Evolutionary conservation across 345 rosid genomes (phyloP).

Genomic region (Citrus glauca): DNA sequence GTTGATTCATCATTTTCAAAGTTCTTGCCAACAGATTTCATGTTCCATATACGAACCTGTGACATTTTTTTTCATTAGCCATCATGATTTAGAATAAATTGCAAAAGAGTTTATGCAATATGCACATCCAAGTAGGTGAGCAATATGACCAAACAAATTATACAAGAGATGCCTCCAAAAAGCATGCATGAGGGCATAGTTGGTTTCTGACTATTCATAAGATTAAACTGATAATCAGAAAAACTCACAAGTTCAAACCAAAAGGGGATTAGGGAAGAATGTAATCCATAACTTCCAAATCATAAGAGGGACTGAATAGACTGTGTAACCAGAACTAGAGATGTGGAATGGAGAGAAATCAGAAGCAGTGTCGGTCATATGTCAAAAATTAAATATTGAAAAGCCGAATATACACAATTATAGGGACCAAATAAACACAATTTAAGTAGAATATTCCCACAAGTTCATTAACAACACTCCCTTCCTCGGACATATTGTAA

Average conservation of each 20-base stretch:
- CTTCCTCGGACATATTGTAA: neutral
- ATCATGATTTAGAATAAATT: neutral
- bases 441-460: no score
- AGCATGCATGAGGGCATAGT: neutral
- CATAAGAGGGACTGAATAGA: neutral
- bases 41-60: constrained; percentile 95
- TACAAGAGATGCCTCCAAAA: neutral
- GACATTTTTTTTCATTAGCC: neutral
- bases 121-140: neutral
- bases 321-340: neutral
- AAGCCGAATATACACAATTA: neutral
- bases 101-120: neutral
- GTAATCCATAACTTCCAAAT: neutral
- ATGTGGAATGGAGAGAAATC: neutral
- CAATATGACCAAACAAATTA: constrained; percentile 1
- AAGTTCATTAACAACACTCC: neutral
- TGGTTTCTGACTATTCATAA: neutral
- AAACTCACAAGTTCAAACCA: neutral
- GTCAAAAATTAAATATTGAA: neutral
- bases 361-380: neutral
- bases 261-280: neutral
- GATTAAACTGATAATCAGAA: neutral
- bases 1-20: constrained; percentile 51
- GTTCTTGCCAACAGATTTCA: constrained; percentile 72
- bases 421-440: no score